Base-by-base conservation (phyloP, 2,329 filamentous ascomycete species). In the Fusarium dlaminii region DNA sequence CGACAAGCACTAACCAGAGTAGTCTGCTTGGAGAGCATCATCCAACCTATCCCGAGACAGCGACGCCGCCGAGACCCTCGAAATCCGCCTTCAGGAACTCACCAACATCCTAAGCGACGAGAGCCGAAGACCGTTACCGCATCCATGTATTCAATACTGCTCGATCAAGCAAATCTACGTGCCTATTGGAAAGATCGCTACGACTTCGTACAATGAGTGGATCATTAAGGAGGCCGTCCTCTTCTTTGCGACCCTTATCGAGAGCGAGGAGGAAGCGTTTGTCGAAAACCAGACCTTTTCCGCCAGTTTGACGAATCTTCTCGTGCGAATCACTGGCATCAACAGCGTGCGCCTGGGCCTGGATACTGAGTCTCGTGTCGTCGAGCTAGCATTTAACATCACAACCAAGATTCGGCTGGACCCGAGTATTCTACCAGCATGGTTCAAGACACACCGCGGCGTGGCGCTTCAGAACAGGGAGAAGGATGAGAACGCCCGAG, bases 211-310 rank as follows among this genome's bases (percentile, higher is more conserved):
- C 81, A 93, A 97, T 82, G 93, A 97, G 78, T 92, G 90, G 79
- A 92, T 98, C 79, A 92, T 98, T 76, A 91, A 92, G 74, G 93
- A 96, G 79, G 93, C 94, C 32, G 93, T 98, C 42, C 87, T 92
- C 45, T 91, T 98, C 80, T 98, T 98, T 82, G 94, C 94, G 65
- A 95, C 94, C 22, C 88, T 99, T 72, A 94, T 98, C 78, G 96
- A 99, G 83, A 96, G 95, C 81, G 96, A 98, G 82, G 95, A 98
- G 83, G 96, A 98, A 80, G 94, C 95, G 40, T 97, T 98, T 79
- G 90, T 98, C 54, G 94, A 97, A 79, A 97, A 93, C 79, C 90
- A 92, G 37, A 88, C 90, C 62, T 99, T 99, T 81, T 94, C 96
- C 6, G 90, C 92, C 66, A 96, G 94, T 78, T 83, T 99, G 79